These are phyloP conservation scores for Mytilinidion resinicola DNA, from an alignment of 495 filamentous ascomycete species.

Conservation along the genomic window DNA sequence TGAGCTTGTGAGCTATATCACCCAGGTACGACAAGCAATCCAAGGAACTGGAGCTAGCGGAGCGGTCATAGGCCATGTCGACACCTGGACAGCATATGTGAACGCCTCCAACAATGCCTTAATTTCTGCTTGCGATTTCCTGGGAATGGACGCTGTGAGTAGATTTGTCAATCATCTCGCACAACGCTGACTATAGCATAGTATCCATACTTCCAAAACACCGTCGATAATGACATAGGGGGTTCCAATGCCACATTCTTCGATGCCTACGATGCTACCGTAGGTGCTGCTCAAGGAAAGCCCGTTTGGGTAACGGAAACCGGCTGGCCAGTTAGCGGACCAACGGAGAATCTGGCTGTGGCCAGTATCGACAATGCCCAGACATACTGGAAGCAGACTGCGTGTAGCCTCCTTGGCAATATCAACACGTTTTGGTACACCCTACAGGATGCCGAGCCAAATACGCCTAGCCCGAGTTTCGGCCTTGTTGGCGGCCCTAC, in stretches of 20 bases:
- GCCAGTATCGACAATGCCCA: not conserved
- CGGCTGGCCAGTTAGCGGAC: constrained; percentile 9
- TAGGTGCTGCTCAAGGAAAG: constrained; percentile 41
- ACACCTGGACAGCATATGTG: constrained; percentile 85
- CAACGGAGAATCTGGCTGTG: not conserved
- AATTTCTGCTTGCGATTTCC: constrained; percentile 40
- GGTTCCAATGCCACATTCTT: constrained; percentile 43
- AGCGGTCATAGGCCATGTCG: constrained; percentile 71
- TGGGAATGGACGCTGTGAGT: constrained; percentile 2
- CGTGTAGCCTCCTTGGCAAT: constrained; percentile 1
- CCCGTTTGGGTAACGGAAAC: constrained; percentile 11
- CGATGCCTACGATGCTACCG: constrained; percentile 48
- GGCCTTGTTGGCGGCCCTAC: not conserved
- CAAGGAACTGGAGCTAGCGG: constrained; percentile 48
- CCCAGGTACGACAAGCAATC: constrained; percentile 53
- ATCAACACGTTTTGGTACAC: constrained; percentile 10
- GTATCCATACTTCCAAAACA: constrained; percentile 8
- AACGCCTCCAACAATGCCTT: constrained; percentile 67
- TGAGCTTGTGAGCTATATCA: constrained; percentile 57
- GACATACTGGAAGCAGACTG: constrained; percentile 3
- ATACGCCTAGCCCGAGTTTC: constrained; percentile 13
- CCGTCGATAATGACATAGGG: constrained; percentile 39
- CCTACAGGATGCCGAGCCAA: constrained; percentile 14
- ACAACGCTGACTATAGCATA: too few species aligned
- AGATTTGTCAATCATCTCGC: too few species aligned